Base-by-base conservation (phyloP, 371 early-diverging fungal genomes). In the Conidiobolus incongruus region DNA sequence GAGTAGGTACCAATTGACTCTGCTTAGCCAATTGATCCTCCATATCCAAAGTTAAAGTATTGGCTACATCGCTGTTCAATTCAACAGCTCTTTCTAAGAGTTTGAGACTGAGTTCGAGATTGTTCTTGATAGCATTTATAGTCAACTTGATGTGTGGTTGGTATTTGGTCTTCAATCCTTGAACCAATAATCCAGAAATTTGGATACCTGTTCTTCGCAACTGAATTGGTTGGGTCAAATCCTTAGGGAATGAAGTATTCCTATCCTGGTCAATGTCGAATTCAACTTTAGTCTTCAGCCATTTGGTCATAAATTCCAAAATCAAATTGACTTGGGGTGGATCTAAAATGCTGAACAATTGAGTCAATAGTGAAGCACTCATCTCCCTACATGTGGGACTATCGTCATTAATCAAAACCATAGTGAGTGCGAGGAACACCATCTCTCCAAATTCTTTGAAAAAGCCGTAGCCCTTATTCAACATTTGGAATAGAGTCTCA, bases 331-430 rank as follows among this genome's bases (percentile, higher is more conserved):
- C 47, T 5, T 58, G 61, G 4, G 62, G 56, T 8, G 62, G 56
- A 47, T 65, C 62, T 51, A 77, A 59, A 16, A 80, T 66, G 31
- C 48, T 44, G 15, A 87, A 45, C 1, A 92, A 58, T 0, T 47
- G 44, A 43, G 76, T 75, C 50, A 90, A 66, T 35, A 90, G 47
- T 10, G 62, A 60, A 21, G 73, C 83, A 1, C 87, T 65, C 78
- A 87, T 82, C 56, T 80, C 82, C 26, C 90, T 72, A 48, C 94
- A 93, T 49, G 80, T 77, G 24, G 70, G 51, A n/a, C 83, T 77
- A 12, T 85, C 87, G 44, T 95, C 96, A 40, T 88, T 87, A 34
- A 87, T 75, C 3, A 92, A 62, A 8, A 67, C 65, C 65, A 85
- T 68, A 2, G 81, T 78, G 44, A 95, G 50, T 0, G 78, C 76